These are phyloP conservation scores for Saccharomycopsis fibuligera DNA, from an alignment of 805 yeast genomes.

Conservation along the genomic window DNA sequence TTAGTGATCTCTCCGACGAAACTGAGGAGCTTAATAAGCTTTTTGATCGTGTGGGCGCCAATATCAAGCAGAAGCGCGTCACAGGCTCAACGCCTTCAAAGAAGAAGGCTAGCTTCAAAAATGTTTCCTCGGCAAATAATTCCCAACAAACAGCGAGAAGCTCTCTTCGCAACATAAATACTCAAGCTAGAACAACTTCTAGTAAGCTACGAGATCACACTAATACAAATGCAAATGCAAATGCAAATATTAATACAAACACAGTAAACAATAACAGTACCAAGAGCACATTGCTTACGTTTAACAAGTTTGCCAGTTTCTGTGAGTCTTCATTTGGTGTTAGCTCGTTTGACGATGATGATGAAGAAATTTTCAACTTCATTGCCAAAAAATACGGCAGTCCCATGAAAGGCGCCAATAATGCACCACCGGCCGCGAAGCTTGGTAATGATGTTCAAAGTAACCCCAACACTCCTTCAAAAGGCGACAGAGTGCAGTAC, in stretches of 20 bases:
- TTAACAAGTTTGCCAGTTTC: background rate
- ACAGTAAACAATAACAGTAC: too few relatives aligned
- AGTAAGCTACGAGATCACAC: background rate
- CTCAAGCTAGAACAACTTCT: background rate
- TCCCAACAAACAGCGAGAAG: background rate
- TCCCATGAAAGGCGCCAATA: background rate
- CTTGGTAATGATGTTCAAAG: background rate
- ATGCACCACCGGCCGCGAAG: background rate
- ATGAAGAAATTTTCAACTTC: slow-evolving; percentile 10
- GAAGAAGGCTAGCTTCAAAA: background rate
- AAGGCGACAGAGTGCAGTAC: background rate
- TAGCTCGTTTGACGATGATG: slow-evolving; percentile 19
- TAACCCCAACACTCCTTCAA: background rate
- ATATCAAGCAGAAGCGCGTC: background rate
- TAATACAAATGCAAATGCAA: background rate
- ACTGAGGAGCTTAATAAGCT: slow-evolving; percentile 17
- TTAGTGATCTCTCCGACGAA: slow-evolving; percentile 19
- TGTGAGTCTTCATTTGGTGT: slow-evolving; percentile 9
- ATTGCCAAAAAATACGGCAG: slow-evolving; percentile 7
- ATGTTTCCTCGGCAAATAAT: background rate
- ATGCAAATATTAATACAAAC: too few relatives aligned
- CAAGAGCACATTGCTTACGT: too few relatives aligned
- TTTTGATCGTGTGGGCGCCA: slow-evolving; percentile 4
- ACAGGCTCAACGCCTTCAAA: background rate
- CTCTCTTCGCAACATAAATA: background rate